Evolutionary conservation across 106 monocot genomes (phyloP), one percentile per base, ranked within the genome.

Genomic region (Acorus gramineus): DNA sequence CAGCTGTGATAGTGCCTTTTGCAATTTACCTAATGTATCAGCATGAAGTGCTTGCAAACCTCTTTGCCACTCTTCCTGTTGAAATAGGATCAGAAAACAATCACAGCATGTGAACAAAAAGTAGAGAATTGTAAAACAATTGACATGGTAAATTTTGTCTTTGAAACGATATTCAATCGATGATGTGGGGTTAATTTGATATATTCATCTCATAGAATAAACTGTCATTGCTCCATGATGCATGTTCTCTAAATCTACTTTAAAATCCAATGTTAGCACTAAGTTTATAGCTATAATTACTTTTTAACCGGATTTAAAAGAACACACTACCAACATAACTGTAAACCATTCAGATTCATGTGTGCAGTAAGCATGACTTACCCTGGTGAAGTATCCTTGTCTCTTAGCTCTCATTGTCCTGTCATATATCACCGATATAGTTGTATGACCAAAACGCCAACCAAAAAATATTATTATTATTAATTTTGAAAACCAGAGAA

Each of bases 381-480:
- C 95, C 76, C 82, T 65, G 44, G 82, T 90, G 62, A 96, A 96
- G 66, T 83, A 90, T 70, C 90, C 95, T 76, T 96, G 95, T 54
- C 76, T 82, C 71, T 84, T 80, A 48, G 84, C 81, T 59, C 71
- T 82, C 95, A 96, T 90, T 77, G 84, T 96, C 95, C 95, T 96
- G 78, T 49, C 11, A 60, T 67, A 55, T 7, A 66, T 47, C 7
- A 49, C 7, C 45, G 52, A 11, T 53, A 46, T 61, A 57, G 8
- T 54, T 56, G 42, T 10, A 62, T 58, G 42, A n/a, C 11, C 14
- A 10, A 49, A 65, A 53, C 10, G 4, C 5, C 11, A 49, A 64
- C 0, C 11, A 55, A 50, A 49, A 6, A 3, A 4, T 10, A 14
- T 12, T 11, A 63, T 13, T 50, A 5, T 4, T 12, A 7, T 2